These are phyloP conservation scores for Aspergillus haitiensis DNA, from an alignment of 495 filamentous ascomycete species.

Conservation along the genomic window DNA sequence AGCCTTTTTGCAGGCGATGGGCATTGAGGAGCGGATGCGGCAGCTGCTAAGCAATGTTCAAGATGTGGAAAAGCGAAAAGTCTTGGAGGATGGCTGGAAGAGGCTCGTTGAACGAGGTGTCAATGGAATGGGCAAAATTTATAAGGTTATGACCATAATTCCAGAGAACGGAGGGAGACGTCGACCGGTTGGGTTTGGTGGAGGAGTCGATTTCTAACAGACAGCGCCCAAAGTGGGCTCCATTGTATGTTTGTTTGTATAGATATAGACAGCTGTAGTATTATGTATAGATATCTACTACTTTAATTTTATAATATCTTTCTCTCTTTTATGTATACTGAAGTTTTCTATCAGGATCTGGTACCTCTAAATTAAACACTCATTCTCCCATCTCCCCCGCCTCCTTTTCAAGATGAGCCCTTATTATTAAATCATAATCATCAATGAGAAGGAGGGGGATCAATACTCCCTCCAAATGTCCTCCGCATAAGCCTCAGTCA, in stretches of 20 bases:
- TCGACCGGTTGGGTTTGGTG: slow-evolving; percentile 90
- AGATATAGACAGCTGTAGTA: not conserved
- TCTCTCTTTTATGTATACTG: not conserved
- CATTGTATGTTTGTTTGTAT: not conserved
- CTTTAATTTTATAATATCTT: not conserved
- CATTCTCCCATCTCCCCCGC: no score
- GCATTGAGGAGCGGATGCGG: slow-evolving; percentile 74
- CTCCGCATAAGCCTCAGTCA: slow-evolving; percentile 84
- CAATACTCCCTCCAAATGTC: slow-evolving; percentile 77
- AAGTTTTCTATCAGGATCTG: not conserved
- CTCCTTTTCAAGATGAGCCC: slow-evolving; percentile 5
- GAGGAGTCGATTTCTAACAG: slow-evolving; percentile 28
- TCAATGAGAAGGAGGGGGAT: slow-evolving; percentile 7
- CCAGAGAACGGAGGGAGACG: slow-evolving; percentile 72
- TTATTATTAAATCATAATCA: slow-evolving; percentile 18
- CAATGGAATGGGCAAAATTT: slow-evolving; percentile 87
- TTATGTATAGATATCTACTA: not conserved
- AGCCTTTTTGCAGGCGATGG: slow-evolving; percentile 73
- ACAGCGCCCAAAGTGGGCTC: no score
- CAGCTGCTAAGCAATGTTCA: slow-evolving; percentile 55
- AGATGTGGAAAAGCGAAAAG: slow-evolving; percentile 54
- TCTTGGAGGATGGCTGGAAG: slow-evolving; percentile 72
- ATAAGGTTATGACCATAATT: slow-evolving; percentile 89
- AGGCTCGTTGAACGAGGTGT: slow-evolving; percentile 74
- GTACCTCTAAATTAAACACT: not conserved